phyloP scores from a whole-genome alignment of 2,329 filamentous ascomycete species.

The Aspergillus tanneri region DNA sequence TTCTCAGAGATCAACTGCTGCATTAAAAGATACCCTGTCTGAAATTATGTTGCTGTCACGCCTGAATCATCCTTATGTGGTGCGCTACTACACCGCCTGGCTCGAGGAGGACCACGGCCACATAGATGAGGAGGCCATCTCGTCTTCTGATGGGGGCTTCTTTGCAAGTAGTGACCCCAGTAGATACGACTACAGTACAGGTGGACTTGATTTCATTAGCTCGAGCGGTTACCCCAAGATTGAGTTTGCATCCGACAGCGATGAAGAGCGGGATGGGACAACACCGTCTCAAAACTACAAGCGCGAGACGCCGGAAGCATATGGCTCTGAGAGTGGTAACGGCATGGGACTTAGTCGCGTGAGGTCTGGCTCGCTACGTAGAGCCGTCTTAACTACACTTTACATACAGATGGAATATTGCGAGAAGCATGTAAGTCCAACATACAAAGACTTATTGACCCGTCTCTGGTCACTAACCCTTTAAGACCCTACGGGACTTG shows the following conservation, averaged over 20 bases:
- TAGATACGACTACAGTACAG: slow-evolving; percentile 66
- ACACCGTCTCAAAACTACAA: slow-evolving; percentile 35
- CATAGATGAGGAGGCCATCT: slow-evolving; percentile 44
- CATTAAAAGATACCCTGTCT: slow-evolving; percentile 64
- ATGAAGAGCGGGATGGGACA: slow-evolving; percentile 44
- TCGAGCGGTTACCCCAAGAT: slow-evolving; percentile 75
- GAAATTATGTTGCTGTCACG: slow-evolving; percentile 89
- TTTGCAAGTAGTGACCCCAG: slow-evolving; percentile 27
- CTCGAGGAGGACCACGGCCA: slow-evolving; percentile 64
- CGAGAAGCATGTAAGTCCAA: slow-evolving; percentile 69
- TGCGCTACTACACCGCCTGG: slow-evolving; percentile 96
- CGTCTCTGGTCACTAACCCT: slow-evolving; percentile 8
- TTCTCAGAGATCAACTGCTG: slow-evolving; percentile 71
- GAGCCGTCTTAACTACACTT: slow-evolving; percentile 68
- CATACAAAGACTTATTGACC: neutral
- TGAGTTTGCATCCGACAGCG: slow-evolving; percentile 65
- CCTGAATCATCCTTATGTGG: slow-evolving; percentile 82
- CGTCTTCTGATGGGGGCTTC: slow-evolving; percentile 57
- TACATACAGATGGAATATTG: slow-evolving; percentile 99
- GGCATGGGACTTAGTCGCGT: slow-evolving; percentile 41
- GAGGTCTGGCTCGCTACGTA: slow-evolving; percentile 50
- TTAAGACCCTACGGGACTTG: slow-evolving; percentile 77
- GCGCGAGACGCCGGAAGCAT: slow-evolving; percentile 24
- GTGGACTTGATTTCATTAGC: slow-evolving; percentile 90
- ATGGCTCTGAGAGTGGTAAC: slow-evolving; percentile 25